phyloP scores from a whole-genome alignment of 2,329 filamentous ascomycete species.

The Alternaria consortialis region DNA sequence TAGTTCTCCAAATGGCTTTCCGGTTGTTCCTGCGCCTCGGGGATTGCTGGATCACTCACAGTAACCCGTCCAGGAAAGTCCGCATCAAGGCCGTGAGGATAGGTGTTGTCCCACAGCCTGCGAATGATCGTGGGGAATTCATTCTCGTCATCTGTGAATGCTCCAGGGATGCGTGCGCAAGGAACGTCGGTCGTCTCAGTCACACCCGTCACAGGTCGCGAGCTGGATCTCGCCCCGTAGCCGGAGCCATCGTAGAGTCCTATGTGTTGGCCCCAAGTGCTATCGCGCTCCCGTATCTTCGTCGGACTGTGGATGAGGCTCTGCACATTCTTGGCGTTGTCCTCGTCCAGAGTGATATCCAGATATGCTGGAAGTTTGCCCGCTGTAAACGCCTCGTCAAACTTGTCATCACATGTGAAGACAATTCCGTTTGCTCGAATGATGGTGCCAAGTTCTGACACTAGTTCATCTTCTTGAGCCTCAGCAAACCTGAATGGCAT shows the following conservation, averaged over 20 bases:
- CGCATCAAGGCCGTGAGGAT: neutral
- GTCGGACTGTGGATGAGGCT: neutral
- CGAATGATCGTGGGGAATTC: conserved; percentile 1
- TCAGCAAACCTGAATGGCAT: neutral
- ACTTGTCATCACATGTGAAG: neutral
- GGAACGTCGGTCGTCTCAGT: conserved; percentile 4
- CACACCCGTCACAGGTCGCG: conserved; percentile 1
- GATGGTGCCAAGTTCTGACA: neutral
- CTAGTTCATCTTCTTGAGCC: conserved; percentile 2
- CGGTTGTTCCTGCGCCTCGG: neutral
- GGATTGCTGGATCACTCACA: neutral
- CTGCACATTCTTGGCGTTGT: neutral
- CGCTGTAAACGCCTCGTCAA: conserved; percentile 10
- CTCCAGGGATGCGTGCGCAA: neutral
- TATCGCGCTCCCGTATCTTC: conserved; percentile 4
- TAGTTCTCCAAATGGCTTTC: neutral
- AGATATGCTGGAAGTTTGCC: conserved; percentile 7
- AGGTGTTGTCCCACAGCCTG: conserved; percentile 2
- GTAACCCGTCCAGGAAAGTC: neutral
- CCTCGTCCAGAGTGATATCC: conserved; percentile 3
- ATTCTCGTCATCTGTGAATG: neutral
- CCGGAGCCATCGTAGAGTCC: conserved; percentile 38
- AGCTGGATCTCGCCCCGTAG: conserved; percentile 28
- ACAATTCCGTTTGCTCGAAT: neutral
- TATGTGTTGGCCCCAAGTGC: conserved; percentile 8